Evolutionary conservation across 148 eudicot genomes (phyloP).

Genomic region (Amaranthus palmeri): DNA sequence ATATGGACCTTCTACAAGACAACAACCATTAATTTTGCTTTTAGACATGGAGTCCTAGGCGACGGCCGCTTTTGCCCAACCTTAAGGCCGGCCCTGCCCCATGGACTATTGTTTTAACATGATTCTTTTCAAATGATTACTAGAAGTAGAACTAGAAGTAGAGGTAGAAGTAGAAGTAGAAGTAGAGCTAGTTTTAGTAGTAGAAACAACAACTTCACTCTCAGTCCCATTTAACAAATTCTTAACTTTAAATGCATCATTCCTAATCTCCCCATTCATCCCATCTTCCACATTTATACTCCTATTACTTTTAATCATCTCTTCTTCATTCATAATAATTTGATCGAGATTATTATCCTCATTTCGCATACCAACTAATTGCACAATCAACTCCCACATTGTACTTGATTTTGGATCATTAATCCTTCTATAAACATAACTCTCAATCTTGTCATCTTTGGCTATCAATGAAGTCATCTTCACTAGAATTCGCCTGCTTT

Average conservation of each 20-base stretch:
- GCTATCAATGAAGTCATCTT: conserved; percentile 27
- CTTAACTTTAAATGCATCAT: conserved; percentile 6
- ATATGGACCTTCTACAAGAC: too few relatives aligned
- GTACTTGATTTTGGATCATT: conserved; percentile 28
- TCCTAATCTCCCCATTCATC: not conserved
- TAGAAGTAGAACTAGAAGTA: too few relatives aligned
- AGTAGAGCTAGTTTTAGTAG: not conserved
- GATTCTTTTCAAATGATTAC: too few relatives aligned
- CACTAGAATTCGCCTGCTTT: conserved; percentile 23
- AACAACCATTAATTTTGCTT: too few relatives aligned
- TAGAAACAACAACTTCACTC: not conserved
- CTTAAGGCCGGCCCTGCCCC: too few relatives aligned
- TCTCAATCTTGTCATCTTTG: conserved; percentile 28
- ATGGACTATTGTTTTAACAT: too few relatives aligned
- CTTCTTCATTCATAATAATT: not conserved
- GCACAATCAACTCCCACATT: conserved; percentile 34
- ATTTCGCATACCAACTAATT: conserved; percentile 21
- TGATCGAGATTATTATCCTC: conserved; percentile 2
- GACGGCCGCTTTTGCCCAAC: too few relatives aligned
- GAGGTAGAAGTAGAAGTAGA: not conserved
- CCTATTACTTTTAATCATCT: not conserved
- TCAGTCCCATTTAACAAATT: not conserved
- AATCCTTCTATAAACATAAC: conserved; percentile 20
- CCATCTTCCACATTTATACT: not conserved
- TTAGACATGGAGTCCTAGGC: too few relatives aligned